Conservation (phyloP, 169 alveolate genomes). For the Besnoitia besnoiti region DNA sequence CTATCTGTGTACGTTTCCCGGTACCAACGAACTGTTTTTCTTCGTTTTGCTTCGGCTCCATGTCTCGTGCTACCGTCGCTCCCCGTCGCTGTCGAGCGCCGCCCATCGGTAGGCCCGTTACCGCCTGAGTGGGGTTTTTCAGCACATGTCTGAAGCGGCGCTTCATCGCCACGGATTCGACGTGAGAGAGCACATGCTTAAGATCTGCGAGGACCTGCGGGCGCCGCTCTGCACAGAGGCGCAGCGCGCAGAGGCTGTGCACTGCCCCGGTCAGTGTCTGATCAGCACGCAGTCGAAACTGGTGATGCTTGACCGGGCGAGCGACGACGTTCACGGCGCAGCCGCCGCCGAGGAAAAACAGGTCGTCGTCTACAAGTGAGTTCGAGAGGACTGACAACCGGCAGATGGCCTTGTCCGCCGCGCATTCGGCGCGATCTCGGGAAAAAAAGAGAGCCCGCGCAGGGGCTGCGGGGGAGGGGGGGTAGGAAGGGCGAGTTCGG, state of each 20-base stretch:
- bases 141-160: constrained; percentile 64
- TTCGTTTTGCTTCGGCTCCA: neutral
- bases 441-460: too few species aligned
- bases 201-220: constrained; percentile 72
- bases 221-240: constrained; percentile 72
- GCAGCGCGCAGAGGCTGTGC: constrained; percentile 65
- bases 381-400: too few species aligned
- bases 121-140: neutral
- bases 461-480: too few species aligned
- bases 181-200: constrained; percentile 67
- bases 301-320: constrained; percentile 56
- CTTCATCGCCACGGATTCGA: constrained; percentile 66
- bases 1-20: neutral
- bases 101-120: neutral
- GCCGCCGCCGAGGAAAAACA: constrained; percentile 45
- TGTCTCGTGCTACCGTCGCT: neutral
- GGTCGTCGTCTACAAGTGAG: constrained; percentile 69
- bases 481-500: too few species aligned
- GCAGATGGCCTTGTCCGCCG: too few species aligned
- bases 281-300: constrained; percentile 73
- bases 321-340: constrained; percentile 25
- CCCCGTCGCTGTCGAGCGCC: neutral
- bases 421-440: too few species aligned
- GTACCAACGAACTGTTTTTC: neutral
- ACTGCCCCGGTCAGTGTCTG: constrained; percentile 76